Percentiles rank a stretch among this genome's conserved stretches.
Conservation (phyloP, 805 yeast genomes). For the Yarrowia porcina region DNA sequence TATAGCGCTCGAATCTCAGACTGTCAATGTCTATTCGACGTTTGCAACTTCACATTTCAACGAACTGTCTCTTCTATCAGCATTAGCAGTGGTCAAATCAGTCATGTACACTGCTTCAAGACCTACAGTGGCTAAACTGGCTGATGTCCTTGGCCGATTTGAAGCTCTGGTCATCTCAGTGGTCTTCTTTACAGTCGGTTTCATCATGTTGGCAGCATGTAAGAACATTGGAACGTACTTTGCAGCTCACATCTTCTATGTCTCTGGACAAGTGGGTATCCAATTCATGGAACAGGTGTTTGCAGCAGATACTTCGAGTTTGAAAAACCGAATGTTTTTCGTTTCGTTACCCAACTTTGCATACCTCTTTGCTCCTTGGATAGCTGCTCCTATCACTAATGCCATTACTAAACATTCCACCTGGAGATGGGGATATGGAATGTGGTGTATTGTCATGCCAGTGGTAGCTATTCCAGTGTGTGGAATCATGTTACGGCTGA, state of each 20-base stretch:
- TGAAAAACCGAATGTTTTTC: conserved; percentile 42
- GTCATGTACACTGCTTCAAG: conserved; percentile 42
- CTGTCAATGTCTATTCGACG: conserved; percentile 33
- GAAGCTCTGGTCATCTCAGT: conserved; percentile 40
- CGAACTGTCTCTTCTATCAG: conserved; percentile 43
- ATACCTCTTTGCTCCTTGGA: conserved; percentile 38
- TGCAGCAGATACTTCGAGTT: conserved; percentile 41
- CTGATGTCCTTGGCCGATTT: conserved; percentile 44
- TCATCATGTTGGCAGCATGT: conserved; percentile 40
- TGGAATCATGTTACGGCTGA: conserved; percentile 38
- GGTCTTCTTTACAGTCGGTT: conserved; percentile 39
- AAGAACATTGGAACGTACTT: conserved; percentile 40
- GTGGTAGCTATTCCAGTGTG: conserved; percentile 59
- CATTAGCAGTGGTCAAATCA: conserved; percentile 42
- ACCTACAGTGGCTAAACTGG: conserved; percentile 44
- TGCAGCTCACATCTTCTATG: conserved; percentile 42
- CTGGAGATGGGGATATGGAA: conserved; percentile 41
- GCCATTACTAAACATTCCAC: conserved; percentile 34
- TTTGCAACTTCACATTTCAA: conserved; percentile 44
- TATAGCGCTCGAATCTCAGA: conserved; percentile 2
- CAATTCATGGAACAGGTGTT: conserved; percentile 40
- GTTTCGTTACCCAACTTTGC: conserved; percentile 33
- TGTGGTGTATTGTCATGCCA: conserved; percentile 47
- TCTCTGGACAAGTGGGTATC: conserved; percentile 42
- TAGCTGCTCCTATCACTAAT: conserved; percentile 40